Evolutionary conservation across 805 yeast species (phyloP).

Genomic region (Lachancea lanzarotensis): DNA sequence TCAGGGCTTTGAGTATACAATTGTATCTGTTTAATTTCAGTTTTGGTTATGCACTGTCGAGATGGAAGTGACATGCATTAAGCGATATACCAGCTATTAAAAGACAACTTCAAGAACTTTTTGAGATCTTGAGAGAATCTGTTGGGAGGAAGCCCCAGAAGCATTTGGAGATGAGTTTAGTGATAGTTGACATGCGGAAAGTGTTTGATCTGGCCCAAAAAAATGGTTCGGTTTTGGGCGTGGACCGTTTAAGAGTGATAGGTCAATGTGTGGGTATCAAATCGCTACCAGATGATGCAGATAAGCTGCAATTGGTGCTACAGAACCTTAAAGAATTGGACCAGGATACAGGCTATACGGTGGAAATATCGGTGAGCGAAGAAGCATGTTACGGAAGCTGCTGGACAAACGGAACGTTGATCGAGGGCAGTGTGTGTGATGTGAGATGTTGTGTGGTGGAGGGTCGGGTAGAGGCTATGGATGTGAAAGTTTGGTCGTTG

Average conservation of each 20-base stretch:
- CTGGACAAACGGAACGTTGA: neutral
- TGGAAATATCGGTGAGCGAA: constrained; percentile 1
- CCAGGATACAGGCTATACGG: neutral
- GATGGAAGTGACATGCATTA: neutral
- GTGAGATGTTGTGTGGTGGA: constrained; percentile 7
- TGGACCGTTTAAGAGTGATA: constrained; percentile 2
- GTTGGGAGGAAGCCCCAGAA: neutral
- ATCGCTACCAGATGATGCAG: neutral
- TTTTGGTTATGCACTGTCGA: constrained; percentile 1
- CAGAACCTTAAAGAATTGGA: constrained; percentile 1
- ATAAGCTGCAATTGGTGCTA: neutral
- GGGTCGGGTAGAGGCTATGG: constrained; percentile 8
- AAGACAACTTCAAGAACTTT: constrained; percentile 2
- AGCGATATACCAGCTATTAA: neutral
- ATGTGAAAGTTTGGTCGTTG: constrained; percentile 4
- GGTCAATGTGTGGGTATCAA: constrained; percentile 1
- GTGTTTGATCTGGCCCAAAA: neutral
- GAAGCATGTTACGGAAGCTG: neutral
- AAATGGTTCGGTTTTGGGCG: neutral
- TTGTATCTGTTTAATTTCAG: neutral
- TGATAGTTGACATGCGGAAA: constrained; percentile 2
- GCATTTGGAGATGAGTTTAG: constrained; percentile 1
- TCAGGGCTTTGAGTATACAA: neutral
- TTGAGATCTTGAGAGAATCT: neutral
- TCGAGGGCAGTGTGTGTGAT: constrained; percentile 10